A percentile compares a stretch with the other conserved stretches of the same genome.
Evolutionary conservation across 306 rosid genomes (phyloP).

Genomic region (Luffa aegyptiaca): DNA sequence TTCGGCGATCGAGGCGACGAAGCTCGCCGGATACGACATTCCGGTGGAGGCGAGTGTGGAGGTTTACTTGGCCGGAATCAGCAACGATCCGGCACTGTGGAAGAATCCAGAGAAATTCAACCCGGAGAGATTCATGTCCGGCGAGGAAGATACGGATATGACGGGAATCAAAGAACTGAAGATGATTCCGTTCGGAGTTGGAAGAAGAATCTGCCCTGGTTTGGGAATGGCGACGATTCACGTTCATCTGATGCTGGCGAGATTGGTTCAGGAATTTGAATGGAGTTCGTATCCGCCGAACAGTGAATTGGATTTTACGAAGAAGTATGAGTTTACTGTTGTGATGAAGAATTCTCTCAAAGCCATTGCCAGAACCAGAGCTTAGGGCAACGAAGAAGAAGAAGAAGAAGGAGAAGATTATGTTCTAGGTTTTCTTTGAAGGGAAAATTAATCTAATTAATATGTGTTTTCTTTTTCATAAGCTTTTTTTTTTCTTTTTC

Average conservation of each 20-base stretch:
- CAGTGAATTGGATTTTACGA: neutral
- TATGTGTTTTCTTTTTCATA: neutral
- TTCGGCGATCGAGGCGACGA: conserved; percentile 55
- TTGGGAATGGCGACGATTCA: conserved; percentile 14
- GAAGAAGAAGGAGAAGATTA: neutral
- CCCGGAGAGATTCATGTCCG: conserved; percentile 47
- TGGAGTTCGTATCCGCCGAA: conserved; percentile 30
- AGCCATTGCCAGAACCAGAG: conserved; percentile 1
- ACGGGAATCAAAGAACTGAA: neutral
- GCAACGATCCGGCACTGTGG: conserved; percentile 51
- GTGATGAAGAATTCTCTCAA: conserved; percentile 15
- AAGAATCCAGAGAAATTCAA: conserved; percentile 53
- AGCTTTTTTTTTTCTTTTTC: neutral
- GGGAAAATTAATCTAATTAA: neutral
- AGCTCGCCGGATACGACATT: conserved; percentile 68
- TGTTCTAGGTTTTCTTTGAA: neutral
- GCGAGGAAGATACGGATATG: neutral
- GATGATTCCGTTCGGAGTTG: conserved; percentile 17
- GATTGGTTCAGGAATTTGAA: conserved; percentile 13
- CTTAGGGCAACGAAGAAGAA: neutral
- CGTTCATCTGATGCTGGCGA: conserved; percentile 9
- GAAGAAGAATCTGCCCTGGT: conserved; percentile 16
- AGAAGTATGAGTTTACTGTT: conserved; percentile 8
- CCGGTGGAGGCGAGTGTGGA: conserved; percentile 58
- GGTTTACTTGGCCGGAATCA: conserved; percentile 33